Evolutionary conservation across 1,139 yeast genomes (phyloP), one percentile per base, ranked within the genome.

Genomic region (Hemisphaericaspora xylanilytica): DNA sequence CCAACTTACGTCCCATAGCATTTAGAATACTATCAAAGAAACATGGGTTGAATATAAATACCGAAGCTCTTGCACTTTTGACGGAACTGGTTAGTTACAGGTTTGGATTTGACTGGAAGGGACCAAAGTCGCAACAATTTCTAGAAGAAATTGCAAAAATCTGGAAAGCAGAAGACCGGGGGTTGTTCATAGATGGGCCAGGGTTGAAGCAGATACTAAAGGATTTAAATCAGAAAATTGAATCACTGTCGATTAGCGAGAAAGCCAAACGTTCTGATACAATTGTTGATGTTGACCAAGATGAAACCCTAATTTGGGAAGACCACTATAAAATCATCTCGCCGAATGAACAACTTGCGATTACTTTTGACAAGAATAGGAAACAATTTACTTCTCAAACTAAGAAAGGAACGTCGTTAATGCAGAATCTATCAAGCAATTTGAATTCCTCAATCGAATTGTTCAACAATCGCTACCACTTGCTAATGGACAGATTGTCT

Each of bases 151-250:
- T 90, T 15, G 96, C 95, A 3, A 71, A 75, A 36, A 54, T 77
- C 4, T 92, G 98, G 98, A 88, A 88, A 52, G 81, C 76, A 36
- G 95, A 89, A 53, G 96, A 88, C 43, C 67, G 94, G 30, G 97
- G 96, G 0, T 54, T 88, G 11, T 90, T 90, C 50, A 71, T 92
- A 2, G 96, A 88, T 53, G 88, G 89, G 1, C 76, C 70, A 3
- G 85, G 88, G 2, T 70, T 89, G 17, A 61, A 66, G 2, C 78
- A 75, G 31, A 81, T 89, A 2, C 66, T 89, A 17, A 72, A 74
- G 40, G 96, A 58, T 39, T 32, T 45, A 43, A 49, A 43, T 29
- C 49, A 48, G 36, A 52, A 43, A 44, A 28, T 38, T 26, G 33
- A 39, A 40, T 20, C 43, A 32, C 38, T 37, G 25, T 28, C 43